Base-by-base conservation (phyloP, 106 monocot species). In the Dioscorea dumetorum region DNA sequence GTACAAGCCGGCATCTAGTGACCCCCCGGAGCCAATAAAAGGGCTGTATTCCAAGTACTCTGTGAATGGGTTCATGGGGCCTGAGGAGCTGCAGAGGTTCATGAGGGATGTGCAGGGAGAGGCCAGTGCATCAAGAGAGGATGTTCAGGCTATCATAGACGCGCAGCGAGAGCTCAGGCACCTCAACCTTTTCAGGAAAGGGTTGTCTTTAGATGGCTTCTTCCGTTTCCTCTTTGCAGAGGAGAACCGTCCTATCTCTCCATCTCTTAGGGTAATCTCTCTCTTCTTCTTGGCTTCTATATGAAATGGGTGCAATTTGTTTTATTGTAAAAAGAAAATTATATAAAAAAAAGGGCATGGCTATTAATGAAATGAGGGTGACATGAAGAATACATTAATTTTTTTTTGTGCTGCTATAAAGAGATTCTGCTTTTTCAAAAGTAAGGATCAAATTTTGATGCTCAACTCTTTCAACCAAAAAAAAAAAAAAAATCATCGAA, bases 81-180 rank as follows among this genome's bases (percentile, higher is more conserved):
- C 67, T 20, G 80, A 80, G 49, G 57, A 77, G 53, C 80, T 90
- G 56, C 74, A 35, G 61, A 19, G 60, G 32, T 90, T 90, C 70
- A 49, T 90, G 57, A 57, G 31, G 13, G 82, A 85, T 56, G 83
- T 90, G 19, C 90, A 90, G 63, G 75, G 78, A 10, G 81, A 82
- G 54, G 52, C 16, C 15, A 48, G 13, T 9, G 74, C 50, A 49
- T 57, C 67, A 1, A 19, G 4, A 12, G 80, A 41, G 24, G 67
- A 63, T 4, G 88, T 78, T n/a, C 33, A 67, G 52, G 63, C 31
- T 15, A 67, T 76, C 5, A 48, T 81, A 14, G 76, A 77, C 3
- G 49, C 20, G 21, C 4, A 57, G 32, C 63, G 31, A 21, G 62
- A 67, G 33, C 48, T 14, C 8, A 53, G 54, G 59, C 59, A 70